A percentile compares a stretch with the other conserved stretches of the same genome.
These are phyloP conservation scores for Pythium apleroticum DNA, from an alignment of 352 stramenopile species.

Conservation along the genomic window DNA sequence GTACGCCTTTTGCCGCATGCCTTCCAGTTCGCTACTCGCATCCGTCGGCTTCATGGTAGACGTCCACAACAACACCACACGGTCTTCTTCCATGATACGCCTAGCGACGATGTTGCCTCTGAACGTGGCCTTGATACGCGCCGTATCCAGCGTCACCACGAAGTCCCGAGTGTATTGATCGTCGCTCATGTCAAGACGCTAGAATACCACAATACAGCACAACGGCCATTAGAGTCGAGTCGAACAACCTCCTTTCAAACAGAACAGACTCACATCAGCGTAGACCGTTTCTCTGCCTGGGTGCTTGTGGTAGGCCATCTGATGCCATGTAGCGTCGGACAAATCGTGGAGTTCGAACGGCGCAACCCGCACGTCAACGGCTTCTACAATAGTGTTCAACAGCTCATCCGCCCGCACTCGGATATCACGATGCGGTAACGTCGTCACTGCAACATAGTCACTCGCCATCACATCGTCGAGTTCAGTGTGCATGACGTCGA, in stretches of 20 bases:
- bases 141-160: background rate
- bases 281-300: background rate
- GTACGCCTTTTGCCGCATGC: conserved; percentile 1
- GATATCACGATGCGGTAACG: background rate
- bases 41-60: background rate
- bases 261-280: background rate
- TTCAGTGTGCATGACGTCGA: background rate
- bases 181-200: background rate
- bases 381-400: background rate
- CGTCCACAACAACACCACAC: background rate
- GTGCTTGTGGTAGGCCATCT: background rate
- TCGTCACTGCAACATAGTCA: background rate
- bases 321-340: background rate
- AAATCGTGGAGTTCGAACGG: background rate
- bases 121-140: background rate
- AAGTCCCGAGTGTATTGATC: background rate
- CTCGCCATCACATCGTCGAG: background rate
- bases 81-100: background rate
- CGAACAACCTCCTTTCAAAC: background rate
- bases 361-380: background rate
- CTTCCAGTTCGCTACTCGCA: background rate
- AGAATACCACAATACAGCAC: background rate
- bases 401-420: background rate
- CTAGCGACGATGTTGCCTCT: background rate
- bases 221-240: background rate